Evolutionary conservation across 768 basidiomycete species (phyloP).

Genomic region (Phaeotremella fagi): DNA sequence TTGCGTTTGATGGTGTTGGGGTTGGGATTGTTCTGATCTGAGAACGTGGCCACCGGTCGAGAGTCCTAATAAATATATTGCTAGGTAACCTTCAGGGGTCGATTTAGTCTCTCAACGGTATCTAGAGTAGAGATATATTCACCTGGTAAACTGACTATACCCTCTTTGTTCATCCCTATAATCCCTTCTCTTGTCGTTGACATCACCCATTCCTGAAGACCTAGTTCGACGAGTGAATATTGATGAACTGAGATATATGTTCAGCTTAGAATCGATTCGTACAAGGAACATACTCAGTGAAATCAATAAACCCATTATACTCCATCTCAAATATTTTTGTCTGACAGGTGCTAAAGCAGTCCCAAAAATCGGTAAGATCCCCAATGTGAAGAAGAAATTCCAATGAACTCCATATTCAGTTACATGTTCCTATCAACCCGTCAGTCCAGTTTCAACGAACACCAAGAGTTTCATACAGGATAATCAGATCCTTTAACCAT

Average conservation of each 20-base stretch:
- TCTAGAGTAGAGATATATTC: constrained; percentile 57
- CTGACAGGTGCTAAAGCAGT: constrained; percentile 66
- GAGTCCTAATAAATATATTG: constrained; percentile 81
- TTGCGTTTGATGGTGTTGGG: constrained; percentile 1
- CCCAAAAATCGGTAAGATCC: constrained; percentile 68
- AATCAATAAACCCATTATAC: constrained; percentile 60
- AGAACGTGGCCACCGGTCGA: constrained; percentile 74
- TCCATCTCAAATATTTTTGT: constrained; percentile 54
- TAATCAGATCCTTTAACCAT: constrained; percentile 92
- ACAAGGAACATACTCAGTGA: constrained; percentile 50
- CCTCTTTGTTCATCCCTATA: constrained; percentile 84
- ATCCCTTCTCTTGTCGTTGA: constrained; percentile 60
- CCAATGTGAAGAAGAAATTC: constrained; percentile 97
- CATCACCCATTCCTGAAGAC: constrained; percentile 64
- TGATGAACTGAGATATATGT: constrained; percentile 61
- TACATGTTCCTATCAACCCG: constrained; percentile 70
- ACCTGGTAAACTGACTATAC: constrained; percentile 59
- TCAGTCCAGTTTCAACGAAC: background rate
- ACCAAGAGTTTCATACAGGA: constrained; percentile 60
- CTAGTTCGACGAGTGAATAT: constrained; percentile 55
- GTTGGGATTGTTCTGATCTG: constrained; percentile 48
- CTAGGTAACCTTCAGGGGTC: constrained; percentile 65
- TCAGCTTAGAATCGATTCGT: background rate
- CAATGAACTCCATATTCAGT: constrained; percentile 96
- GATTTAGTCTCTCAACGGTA: background rate